Evolutionary conservation across 495 filamentous ascomycete genomes (phyloP).

Genomic region (Chaetomium fimeti): DNA sequence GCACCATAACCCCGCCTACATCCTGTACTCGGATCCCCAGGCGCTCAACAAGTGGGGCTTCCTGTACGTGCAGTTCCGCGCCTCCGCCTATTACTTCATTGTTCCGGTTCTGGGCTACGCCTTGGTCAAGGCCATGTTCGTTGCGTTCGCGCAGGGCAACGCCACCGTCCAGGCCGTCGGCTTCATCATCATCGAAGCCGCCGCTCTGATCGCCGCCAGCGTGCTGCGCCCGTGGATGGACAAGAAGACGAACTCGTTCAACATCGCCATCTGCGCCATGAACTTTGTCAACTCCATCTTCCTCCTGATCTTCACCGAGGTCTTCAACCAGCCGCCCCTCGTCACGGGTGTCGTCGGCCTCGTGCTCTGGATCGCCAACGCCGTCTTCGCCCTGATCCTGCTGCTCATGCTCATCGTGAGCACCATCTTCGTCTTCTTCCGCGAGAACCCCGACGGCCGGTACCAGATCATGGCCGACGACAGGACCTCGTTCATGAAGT

Average conservation of each 20-base stretch:
- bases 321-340: constrained; percentile 84
- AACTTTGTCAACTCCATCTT: constrained; percentile 92
- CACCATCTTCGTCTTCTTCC: constrained; percentile 77
- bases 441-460: constrained; percentile 92
- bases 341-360: constrained; percentile 93
- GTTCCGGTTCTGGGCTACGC: constrained; percentile 77
- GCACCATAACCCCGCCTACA: constrained; percentile 98
- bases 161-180: constrained; percentile 79
- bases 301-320: constrained; percentile 76
- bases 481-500: constrained; percentile 97
- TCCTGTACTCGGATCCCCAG: constrained; percentile 92
- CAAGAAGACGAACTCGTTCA: constrained; percentile 97
- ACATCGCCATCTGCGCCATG: constrained; percentile 85
- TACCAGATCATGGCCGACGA: constrained; percentile 98
- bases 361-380: constrained; percentile 91
- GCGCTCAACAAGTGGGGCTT: constrained; percentile 98
- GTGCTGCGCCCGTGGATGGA: constrained; percentile 97
- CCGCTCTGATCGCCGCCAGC: constrained; percentile 71
- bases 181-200: constrained; percentile 81
- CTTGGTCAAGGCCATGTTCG: constrained; percentile 84
- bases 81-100: constrained; percentile 96
- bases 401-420: constrained; percentile 85
- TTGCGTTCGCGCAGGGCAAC: constrained; percentile 73
- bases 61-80: constrained; percentile 95
- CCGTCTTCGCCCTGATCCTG: constrained; percentile 78